phyloP scores from a whole-genome alignment of 1,139 yeast species.

The Saccharomyces hybrid region DNA sequence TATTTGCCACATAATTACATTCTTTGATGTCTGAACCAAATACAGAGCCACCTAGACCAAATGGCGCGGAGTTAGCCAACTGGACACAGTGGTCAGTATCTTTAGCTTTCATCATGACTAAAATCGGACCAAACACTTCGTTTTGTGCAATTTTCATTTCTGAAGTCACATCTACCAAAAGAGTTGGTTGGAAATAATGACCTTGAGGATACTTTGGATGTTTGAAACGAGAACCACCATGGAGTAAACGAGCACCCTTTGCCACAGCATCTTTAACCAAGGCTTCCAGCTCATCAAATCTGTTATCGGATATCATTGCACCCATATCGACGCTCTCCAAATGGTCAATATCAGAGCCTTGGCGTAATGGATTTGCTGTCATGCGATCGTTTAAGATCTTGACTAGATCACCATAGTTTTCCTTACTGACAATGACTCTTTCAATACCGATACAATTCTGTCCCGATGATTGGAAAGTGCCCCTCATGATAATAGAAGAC shows the following conservation, averaged over 20 bases:
- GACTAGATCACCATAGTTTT: constrained; percentile 56
- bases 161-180: constrained; percentile 71
- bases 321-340: constrained; percentile 91
- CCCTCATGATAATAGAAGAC: constrained; percentile 81
- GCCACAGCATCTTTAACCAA: constrained; percentile 66
- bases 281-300: constrained; percentile 59
- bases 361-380: constrained; percentile 42
- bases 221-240: constrained; percentile 69
- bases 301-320: constrained; percentile 76
- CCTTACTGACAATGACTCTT: constrained; percentile 72
- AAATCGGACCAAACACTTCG: constrained; percentile 90
- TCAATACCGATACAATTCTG: constrained; percentile 97
- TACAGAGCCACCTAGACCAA: constrained; percentile 86
- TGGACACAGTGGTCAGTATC: constrained; percentile 59
- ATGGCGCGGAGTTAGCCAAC: constrained; percentile 75
- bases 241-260: constrained; percentile 70
- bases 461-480: constrained; percentile 94
- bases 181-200: constrained; percentile 83
- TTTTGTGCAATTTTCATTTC: constrained; percentile 74
- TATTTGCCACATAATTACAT: constrained; percentile 55
- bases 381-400: constrained; percentile 52
- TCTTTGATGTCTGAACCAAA: constrained; percentile 58
- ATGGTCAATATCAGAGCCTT: constrained; percentile 90
- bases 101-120: constrained; percentile 70
- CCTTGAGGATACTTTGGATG: constrained; percentile 97